These are phyloP conservation scores for Sordariomycetes sp. DNA, from an alignment of 2,329 filamentous ascomycete species.

Conservation along the genomic window DNA sequence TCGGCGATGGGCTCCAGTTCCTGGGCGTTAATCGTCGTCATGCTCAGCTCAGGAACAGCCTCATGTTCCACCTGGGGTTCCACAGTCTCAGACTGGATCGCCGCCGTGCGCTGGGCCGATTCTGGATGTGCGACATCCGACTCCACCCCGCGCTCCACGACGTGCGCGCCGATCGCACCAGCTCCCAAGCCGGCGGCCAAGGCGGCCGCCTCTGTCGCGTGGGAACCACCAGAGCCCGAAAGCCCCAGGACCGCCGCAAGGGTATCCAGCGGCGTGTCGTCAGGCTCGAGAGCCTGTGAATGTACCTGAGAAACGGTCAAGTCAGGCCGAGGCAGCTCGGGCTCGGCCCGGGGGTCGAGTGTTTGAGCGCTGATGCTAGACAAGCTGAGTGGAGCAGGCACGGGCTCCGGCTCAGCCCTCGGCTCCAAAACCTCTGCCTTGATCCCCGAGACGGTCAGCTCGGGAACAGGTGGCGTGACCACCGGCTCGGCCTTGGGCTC, in stretches of 20 bases:
- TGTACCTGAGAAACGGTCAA: constrained; percentile 17
- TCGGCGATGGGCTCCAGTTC: constrained; percentile 14
- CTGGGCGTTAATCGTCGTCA: constrained; percentile 13
- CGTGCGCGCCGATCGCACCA: constrained; percentile 14
- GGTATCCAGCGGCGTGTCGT: constrained; percentile 6
- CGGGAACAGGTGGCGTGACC: constrained; percentile 9
- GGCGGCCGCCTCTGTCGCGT: neutral
- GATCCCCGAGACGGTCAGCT: constrained; percentile 1
- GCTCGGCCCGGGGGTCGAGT: constrained; percentile 14
- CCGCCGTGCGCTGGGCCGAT: constrained; percentile 6
- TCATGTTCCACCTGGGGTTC: constrained; percentile 14
- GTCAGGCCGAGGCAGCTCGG: constrained; percentile 16
- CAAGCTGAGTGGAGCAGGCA: constrained; percentile 6
- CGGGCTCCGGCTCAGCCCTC: neutral
- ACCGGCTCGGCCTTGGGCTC: constrained; percentile 14
- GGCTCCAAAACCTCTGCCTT: neutral
- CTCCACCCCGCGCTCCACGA: constrained; percentile 7
- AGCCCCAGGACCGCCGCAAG: neutral
- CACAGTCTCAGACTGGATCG: constrained; percentile 2
- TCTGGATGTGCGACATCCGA: constrained; percentile 4
- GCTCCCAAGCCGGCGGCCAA: constrained; percentile 10
- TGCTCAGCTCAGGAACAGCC: constrained; percentile 9
- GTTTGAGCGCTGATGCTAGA: neutral
- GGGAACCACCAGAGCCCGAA: neutral
- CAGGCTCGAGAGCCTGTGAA: constrained; percentile 13